Conservation (phyloP, 2,329 filamentous ascomycete species). For the Whalleya microplaca region DNA sequence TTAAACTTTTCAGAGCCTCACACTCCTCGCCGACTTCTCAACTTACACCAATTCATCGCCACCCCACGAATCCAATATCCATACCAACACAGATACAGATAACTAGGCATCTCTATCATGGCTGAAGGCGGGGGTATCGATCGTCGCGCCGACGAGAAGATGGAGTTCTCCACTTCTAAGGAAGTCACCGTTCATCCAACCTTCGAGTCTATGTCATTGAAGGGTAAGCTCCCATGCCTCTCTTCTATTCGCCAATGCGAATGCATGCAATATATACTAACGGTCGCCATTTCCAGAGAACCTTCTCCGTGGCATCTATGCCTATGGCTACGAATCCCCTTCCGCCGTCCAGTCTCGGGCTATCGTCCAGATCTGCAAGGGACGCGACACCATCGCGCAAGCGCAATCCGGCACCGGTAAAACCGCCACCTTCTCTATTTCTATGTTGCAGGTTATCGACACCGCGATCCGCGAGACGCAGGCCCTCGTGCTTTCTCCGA, state of each 20-base stretch:
- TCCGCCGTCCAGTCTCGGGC: constrained; percentile 97
- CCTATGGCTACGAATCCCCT: constrained; percentile 97
- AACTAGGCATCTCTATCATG: constrained; percentile 65
- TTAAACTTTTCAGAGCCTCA: constrained; percentile 13
- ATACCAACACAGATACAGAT: too few relatives aligned
- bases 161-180: constrained; percentile 98
- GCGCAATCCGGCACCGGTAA: constrained; percentile 97
- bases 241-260: not conserved
- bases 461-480: constrained; percentile 91
- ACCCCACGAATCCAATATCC: not conserved
- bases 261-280: constrained; percentile 16
- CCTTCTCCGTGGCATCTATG: constrained; percentile 94
- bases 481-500: constrained; percentile 93
- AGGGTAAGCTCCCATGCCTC: constrained; percentile 56
- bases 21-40: not conserved
- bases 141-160: constrained; percentile 90
- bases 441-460: constrained; percentile 94
- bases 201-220: constrained; percentile 94
- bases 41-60: not conserved
- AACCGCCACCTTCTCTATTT: constrained; percentile 95
- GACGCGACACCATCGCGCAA: constrained; percentile 97
- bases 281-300: constrained; percentile 63
- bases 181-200: constrained; percentile 95
- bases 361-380: constrained; percentile 98
- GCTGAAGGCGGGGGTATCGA: constrained; percentile 81